These are phyloP conservation scores for Chytriomyces sp. DNA, from an alignment of 192 early-diverging fungal species.

Conservation along the genomic window DNA sequence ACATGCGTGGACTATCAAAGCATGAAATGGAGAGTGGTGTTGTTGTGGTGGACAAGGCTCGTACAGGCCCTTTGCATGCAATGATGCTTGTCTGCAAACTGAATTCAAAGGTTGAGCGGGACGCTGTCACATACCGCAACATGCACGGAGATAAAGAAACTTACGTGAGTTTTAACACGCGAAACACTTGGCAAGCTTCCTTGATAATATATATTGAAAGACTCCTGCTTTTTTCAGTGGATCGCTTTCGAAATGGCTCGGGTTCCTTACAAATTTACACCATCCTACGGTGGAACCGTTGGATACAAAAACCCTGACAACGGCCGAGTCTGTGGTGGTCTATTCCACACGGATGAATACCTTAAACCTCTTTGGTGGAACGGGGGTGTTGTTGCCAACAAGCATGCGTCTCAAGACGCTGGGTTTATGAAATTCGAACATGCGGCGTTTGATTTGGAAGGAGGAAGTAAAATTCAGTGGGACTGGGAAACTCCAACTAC, in stretches of 20 bases:
- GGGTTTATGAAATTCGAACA: constrained; percentile 23
- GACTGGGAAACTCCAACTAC: constrained; percentile 21
- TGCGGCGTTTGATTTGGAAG: constrained; percentile 33
- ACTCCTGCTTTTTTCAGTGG: constrained; percentile 36
- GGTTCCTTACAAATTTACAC: constrained; percentile 62
- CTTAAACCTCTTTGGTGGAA: constrained; percentile 44
- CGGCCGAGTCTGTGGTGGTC: constrained; percentile 37
- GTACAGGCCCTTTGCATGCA: constrained; percentile 51
- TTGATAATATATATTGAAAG: not conserved
- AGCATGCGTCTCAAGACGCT: constrained; percentile 13
- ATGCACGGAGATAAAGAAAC: constrained; percentile 60
- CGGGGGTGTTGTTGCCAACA: constrained; percentile 50
- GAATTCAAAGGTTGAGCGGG: constrained; percentile 44
- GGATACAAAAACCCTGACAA: constrained; percentile 47
- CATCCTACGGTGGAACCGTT: constrained; percentile 61
- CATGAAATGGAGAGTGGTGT: constrained; percentile 74
- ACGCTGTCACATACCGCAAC: constrained; percentile 14
- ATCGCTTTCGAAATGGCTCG: constrained; percentile 65
- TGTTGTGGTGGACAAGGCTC: constrained; percentile 66
- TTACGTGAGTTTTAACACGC: constrained; percentile 36
- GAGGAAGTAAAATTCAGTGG: not conserved
- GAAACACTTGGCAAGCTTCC: not conserved
- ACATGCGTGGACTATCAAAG: constrained; percentile 44
- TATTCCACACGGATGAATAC: constrained; percentile 41
- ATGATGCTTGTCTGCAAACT: constrained; percentile 62